Conservation (phyloP, 192 early-diverging fungal species). For the Gryganskiella cystojenkinii region DNA sequence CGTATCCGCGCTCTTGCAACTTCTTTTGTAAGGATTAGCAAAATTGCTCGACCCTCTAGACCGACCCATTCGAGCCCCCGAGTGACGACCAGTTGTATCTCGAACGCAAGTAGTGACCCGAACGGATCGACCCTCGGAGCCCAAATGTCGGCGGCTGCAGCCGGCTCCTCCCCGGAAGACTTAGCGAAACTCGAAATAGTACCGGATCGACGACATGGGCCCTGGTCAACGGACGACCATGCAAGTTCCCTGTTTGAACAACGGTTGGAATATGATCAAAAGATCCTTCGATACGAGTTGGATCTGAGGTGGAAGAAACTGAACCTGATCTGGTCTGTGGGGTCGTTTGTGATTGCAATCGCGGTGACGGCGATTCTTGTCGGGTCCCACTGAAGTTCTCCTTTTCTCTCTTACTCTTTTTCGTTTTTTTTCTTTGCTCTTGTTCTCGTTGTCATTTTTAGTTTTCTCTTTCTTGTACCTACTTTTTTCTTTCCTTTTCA, state of each 20-base stretch:
- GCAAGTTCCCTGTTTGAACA: constrained; percentile 27
- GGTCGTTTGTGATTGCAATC: constrained; percentile 27
- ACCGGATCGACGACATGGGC: constrained; percentile 11
- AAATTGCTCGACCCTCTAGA: too few relatives aligned
- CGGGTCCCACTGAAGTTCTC: neutral
- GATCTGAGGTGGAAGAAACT: constrained; percentile 27
- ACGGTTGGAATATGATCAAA: constrained; percentile 20
- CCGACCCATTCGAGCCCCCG: too few relatives aligned
- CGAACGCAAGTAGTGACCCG: too few relatives aligned
- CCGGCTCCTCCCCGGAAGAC: neutral
- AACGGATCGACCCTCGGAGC: neutral
- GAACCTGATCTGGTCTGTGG: constrained; percentile 35
- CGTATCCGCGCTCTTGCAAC: too few relatives aligned
- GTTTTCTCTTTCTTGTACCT: neutral
- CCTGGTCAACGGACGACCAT: constrained; percentile 20
- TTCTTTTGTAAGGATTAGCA: too few relatives aligned
- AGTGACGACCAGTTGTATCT: too few relatives aligned
- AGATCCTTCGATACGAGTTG: constrained; percentile 31
- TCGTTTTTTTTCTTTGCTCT: neutral
- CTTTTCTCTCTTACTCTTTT: neutral
- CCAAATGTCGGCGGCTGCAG: neutral
- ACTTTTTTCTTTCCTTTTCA: constrained; percentile 5
- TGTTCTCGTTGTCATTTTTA: neutral
- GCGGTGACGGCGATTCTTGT: constrained; percentile 12
- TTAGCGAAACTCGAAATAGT: neutral